Evolutionary conservation across 176 grass and related monocot species (phyloP), one percentile per base, ranked within the genome.

Genomic region (Puya raimondii): DNA sequence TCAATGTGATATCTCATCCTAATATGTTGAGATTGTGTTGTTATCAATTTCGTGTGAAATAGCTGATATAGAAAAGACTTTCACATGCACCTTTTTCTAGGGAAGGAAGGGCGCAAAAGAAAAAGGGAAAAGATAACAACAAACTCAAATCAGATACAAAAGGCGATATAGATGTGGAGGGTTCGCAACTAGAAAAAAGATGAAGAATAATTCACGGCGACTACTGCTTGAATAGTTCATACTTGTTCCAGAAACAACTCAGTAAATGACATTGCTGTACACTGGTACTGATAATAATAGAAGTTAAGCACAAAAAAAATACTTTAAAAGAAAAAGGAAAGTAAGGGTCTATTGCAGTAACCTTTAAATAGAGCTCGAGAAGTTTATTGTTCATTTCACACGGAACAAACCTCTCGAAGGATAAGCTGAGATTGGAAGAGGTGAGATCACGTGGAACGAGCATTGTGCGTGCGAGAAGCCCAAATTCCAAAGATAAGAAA

Each of bases 401-500:
- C 12, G 3, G 52, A 56, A 56, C 52, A 14, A 56, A 56, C 11
- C 12, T 1, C 52, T 56, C 16, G 3, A 2, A n/a, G 52, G 52
- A n/a, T n/a, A 14, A 56, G 52, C 12, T 56, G 52, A n/a, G 16
- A 56, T 56, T 16, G 56, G 56, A 61, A 61, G 21, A 61, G 10
- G 21, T 11, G n/a, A 11, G 11, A 61, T 90, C 78, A 86, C 12
- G 80, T 79, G 12, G 82, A 71, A 50, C 86, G 94, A 51, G 81
- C 52, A 25, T 52, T 73, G 22, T 74, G 94, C 9, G 89, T 97
- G 25, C 82, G 80, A 12, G 89, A 90, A 61, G 85, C 82, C 89
- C 89, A 97, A 66, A 97, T 74, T 69, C 89, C 86, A 78, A 97
- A 92, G 22, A 83, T 82, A 48, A 97, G 85, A 84, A 92, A 97